phyloP scores from a whole-genome alignment of 1,284 basidiomycete species.

The Malassezia brasiliensis region DNA sequence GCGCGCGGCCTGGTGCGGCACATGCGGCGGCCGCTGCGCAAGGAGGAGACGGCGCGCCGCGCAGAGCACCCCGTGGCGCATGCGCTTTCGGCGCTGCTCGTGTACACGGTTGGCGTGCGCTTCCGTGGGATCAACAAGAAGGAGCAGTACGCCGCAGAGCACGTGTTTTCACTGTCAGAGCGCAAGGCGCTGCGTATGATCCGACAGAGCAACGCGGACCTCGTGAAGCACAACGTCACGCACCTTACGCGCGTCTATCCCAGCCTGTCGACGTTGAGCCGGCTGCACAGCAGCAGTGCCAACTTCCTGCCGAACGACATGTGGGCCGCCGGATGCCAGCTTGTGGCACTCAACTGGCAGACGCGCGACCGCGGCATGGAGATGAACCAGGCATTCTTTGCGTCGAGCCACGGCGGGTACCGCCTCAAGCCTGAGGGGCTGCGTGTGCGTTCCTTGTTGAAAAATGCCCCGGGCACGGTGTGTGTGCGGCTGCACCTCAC shows the following conservation, averaged over 20 bases:
- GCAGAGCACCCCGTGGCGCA: conserved; percentile 57
- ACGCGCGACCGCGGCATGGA: conserved; percentile 60
- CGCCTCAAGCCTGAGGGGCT: conserved; percentile 79
- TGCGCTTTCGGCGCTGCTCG: conserved; percentile 64
- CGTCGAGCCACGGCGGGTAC: conserved; percentile 68
- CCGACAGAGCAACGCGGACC: conserved; percentile 51
- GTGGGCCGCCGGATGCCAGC: conserved; percentile 81
- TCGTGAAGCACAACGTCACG: conserved; percentile 77
- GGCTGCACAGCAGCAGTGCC: conserved; percentile 46
- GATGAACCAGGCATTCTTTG: conserved; percentile 93
- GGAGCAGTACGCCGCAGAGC: conserved; percentile 71
- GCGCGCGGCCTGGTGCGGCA: conserved; percentile 30
- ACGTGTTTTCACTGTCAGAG: conserved; percentile 90
- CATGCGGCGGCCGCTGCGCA: conserved; percentile 10
- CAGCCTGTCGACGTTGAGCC: conserved; percentile 57
- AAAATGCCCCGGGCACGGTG: conserved; percentile 21
- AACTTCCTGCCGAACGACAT: conserved; percentile 84
- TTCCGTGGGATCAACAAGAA: conserved; percentile 85
- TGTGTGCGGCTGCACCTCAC: conserved; percentile 26
- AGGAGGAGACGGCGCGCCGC: background rate
- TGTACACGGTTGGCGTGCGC: conserved; percentile 93
- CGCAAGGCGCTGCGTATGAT: conserved; percentile 47
- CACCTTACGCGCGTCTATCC: conserved; percentile 87
- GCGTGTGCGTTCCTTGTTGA: conserved; percentile 52
- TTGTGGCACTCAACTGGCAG: conserved; percentile 98